A percentile compares a stretch with the other conserved stretches of the same genome.
Conservation (phyloP, 73 alveolate species). For the Symbiodinium pilosum region DNA sequence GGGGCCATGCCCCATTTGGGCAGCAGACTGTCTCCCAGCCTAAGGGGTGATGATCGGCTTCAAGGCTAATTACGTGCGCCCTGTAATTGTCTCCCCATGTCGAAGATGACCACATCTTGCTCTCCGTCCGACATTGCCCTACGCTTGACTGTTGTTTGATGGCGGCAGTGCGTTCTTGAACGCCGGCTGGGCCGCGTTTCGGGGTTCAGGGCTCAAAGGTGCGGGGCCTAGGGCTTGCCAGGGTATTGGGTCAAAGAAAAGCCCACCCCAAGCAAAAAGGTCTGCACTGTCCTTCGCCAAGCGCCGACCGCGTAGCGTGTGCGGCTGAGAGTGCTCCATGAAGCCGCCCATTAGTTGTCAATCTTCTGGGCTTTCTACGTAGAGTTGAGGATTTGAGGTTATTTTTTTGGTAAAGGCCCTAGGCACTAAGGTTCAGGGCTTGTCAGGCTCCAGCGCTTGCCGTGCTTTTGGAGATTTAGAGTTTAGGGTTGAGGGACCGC, state of each 20-base stretch:
- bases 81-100: too few relatives aligned
- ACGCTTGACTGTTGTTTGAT: too few relatives aligned
- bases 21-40: too few relatives aligned
- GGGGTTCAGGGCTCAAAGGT: not conserved
- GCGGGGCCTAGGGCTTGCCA: not conserved
- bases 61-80: too few relatives aligned
- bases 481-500: not conserved
- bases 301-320: conserved; percentile 80
- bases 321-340: not conserved
- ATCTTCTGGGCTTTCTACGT: not conserved
- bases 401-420: not conserved
- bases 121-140: too few relatives aligned
- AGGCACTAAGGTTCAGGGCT: not conserved
- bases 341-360: too few relatives aligned
- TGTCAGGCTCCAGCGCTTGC: not conserved
- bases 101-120: too few relatives aligned
- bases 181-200: too few relatives aligned
- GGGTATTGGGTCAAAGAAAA: not conserved
- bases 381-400: not conserved
- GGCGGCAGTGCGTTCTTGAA: too few relatives aligned
- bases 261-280: not conserved
- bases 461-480: not conserved
- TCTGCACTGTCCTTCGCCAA: conserved; percentile 82
- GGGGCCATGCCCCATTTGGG: too few relatives aligned
- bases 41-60: too few relatives aligned